Base-by-base conservation (phyloP, 306 rosid species). In the Ziziphus jujuba region DNA sequence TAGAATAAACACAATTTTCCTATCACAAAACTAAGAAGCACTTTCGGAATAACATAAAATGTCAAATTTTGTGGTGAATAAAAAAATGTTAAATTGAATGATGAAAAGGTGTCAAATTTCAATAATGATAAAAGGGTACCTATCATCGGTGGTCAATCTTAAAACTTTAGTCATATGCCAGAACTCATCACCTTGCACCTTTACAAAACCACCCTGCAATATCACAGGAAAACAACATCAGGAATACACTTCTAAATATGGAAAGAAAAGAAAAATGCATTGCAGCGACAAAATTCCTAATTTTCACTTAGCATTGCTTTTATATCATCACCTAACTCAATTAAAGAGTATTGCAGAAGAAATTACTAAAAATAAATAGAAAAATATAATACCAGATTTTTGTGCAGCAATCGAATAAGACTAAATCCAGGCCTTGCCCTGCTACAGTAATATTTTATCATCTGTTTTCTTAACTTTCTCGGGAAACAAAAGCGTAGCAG, bases 141-240 rank as follows among this genome's bases (percentile, higher is more conserved):
- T 86, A 63, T 85, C 97, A 69, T 81, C 69, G 58, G 80, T 70
- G 64, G 82, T 66, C 79, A 93, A 80, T 75, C 98, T 87, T 71
- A 93, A 80, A 21, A 88, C 96, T 75, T 90, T 90, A 13, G 95
- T 86, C 95, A 93, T 90, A 69, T 93, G 98, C 96, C 95, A 88
- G 68, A 93, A 82, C 51, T 93, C 98, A 81, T 90, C 97, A 24
- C 97, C 96, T 73, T 85, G 77, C 15, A 93, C 81, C 10, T 86
- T 84, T 61, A 93, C 73, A 59, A 75, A 72, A 71, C 65, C 75
- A 24, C 98, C 98, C 97, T 90, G 86, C 74, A 75, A n/a, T 70
- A 17, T 28, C 28, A 65, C 19, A n/a, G 50, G 2, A 36, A 56
- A 25, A 68, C 34, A 56, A n/a, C 68, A 36, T 7, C n/a, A n/a